Conservation (phyloP, 2,329 filamentous ascomycete species). For the Fusarium liriodendri region DNA sequence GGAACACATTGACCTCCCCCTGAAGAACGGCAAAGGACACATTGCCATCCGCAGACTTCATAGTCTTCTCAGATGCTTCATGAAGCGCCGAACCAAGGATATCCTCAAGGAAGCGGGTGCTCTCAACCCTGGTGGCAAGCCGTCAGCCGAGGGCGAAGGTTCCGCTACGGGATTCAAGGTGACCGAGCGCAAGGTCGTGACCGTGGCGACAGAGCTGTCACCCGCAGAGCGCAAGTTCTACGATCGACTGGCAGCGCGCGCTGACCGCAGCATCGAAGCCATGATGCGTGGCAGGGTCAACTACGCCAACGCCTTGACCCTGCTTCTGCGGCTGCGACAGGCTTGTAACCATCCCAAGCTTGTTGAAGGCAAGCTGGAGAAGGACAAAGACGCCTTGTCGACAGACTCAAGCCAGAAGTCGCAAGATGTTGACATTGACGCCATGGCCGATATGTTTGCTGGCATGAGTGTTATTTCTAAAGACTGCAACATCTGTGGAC, state of each 20-base stretch:
- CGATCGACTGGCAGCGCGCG: conserved; percentile 81
- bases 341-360: conserved; percentile 95
- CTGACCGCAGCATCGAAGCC: conserved; percentile 85
- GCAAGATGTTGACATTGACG: conserved; percentile 77
- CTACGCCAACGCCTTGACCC: conserved; percentile 92
- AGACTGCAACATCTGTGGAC: conserved; percentile 86
- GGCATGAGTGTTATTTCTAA: conserved; percentile 82
- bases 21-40: conserved; percentile 90
- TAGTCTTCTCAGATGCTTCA: conserved; percentile 88
- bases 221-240: conserved; percentile 88
- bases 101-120: conserved; percentile 91
- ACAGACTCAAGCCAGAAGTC: conserved; percentile 68
- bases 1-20: conserved; percentile 86
- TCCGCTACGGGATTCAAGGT: conserved; percentile 84
- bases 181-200: conserved; percentile 88
- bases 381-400: conserved; percentile 86
- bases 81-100: conserved; percentile 98
- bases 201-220: conserved; percentile 81
- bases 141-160: conserved; percentile 59
- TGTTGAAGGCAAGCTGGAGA: conserved; percentile 84
- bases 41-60: conserved; percentile 90
- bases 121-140: conserved; percentile 79
- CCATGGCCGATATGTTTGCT: conserved; percentile 86
- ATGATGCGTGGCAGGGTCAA: conserved; percentile 89
- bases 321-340: conserved; percentile 90